phyloP scores from a whole-genome alignment of 139 green algal species.

The Tetraselmis chui region DNA sequence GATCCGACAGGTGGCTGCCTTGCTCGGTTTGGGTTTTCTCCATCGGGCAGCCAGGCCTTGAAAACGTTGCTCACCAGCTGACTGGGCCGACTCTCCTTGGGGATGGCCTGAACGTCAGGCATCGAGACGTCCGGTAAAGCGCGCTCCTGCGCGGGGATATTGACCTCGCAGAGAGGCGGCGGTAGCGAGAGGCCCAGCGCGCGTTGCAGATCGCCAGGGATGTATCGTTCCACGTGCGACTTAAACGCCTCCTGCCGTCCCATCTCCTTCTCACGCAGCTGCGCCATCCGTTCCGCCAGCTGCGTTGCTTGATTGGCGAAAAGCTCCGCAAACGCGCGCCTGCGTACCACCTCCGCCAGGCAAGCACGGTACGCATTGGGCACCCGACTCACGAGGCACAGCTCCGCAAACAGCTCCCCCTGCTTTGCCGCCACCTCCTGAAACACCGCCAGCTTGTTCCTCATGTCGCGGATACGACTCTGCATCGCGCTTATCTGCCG shows the following conservation, averaged over 20 bases:
- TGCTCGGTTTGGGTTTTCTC: background rate
- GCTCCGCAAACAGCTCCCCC: conserved; percentile 54
- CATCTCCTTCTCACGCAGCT: conserved; percentile 59
- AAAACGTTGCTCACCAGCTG: background rate
- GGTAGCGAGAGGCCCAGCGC: conserved; percentile 52
- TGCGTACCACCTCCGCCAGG: conserved; percentile 74
- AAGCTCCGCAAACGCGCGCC: conserved; percentile 41
- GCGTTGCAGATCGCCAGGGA: conserved; percentile 48
- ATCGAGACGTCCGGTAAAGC: conserved; percentile 36
- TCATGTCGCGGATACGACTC: conserved; percentile 75
- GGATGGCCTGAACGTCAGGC: conserved; percentile 33
- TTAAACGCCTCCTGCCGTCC: conserved; percentile 48
- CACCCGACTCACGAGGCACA: conserved; percentile 53
- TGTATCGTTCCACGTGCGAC: conserved; percentile 35
- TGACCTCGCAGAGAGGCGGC: conserved; percentile 60
- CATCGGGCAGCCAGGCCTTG: background rate
- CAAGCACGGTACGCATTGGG: conserved; percentile 67
- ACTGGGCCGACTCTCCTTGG: background rate
- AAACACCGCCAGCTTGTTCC: conserved; percentile 67
- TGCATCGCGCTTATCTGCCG: conserved; percentile 67
- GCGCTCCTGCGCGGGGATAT: conserved; percentile 31
- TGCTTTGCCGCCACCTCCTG: conserved; percentile 35
- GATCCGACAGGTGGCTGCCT: background rate
- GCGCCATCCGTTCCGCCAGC: conserved; percentile 70
- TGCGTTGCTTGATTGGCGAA: conserved; percentile 51